A percentile compares a stretch with the other conserved stretches of the same genome.
Conservation (phyloP, 768 basidiomycete genomes). For the Trametes cinnabarina region DNA sequence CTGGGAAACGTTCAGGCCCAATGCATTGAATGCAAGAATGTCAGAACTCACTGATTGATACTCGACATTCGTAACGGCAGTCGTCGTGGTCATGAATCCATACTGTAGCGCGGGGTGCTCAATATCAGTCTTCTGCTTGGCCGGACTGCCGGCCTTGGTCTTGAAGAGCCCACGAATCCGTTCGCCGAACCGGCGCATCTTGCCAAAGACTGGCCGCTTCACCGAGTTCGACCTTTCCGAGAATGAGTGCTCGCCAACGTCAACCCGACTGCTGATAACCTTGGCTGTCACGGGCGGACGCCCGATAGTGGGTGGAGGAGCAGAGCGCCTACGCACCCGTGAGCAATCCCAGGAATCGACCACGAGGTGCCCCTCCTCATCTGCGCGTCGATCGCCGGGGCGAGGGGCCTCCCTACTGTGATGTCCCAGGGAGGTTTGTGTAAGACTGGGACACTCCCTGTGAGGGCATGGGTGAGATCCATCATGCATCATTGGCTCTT, state of each 20-base stretch:
- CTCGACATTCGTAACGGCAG: conserved; percentile 23
- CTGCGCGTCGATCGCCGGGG: no score
- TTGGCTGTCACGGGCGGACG: not conserved
- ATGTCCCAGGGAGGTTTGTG: not conserved
- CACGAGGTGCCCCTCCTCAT: not conserved
- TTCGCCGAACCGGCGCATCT: conserved; percentile 18
- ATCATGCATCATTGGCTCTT: not conserved
- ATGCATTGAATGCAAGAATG: no score
- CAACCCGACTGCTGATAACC: conserved; percentile 17
- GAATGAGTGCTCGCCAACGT: conserved; percentile 1
- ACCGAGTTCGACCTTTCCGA: not conserved
- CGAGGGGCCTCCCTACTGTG: not conserved
- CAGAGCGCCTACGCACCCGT: conserved; percentile 5
- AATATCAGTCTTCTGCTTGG: conserved; percentile 19
- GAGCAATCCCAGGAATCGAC: not conserved
- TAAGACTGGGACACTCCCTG: not conserved
- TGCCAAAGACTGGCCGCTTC: conserved; percentile 12
- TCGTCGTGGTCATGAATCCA: conserved; percentile 24
- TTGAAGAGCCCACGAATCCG: conserved; percentile 16
- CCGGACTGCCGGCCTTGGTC: conserved; percentile 30
- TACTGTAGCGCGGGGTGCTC: not conserved
- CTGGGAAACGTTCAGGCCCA: conserved; percentile 6
- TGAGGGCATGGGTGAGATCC: not conserved
- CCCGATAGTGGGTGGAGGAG: conserved; percentile 1
- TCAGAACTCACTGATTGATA: conserved; percentile 25